A percentile compares a stretch with the other conserved stretches of the same genome.
Evolutionary conservation across 495 filamentous ascomycete species (phyloP).

Genomic region (Immersiella caudata): DNA sequence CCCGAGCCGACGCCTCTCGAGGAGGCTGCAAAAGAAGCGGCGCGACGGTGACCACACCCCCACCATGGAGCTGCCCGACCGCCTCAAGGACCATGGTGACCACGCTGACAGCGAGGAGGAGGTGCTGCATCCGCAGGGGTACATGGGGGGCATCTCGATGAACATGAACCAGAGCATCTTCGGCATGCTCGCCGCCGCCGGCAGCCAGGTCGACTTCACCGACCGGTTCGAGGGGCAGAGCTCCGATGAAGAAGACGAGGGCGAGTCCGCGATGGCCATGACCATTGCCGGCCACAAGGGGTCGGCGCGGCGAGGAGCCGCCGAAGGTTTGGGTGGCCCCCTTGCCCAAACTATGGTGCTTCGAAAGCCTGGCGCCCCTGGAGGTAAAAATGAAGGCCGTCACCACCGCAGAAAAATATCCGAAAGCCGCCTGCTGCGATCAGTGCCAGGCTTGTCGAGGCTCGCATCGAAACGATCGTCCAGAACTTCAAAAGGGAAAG

Average conservation of each 20-base stretch:
- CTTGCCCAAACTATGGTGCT: constrained; percentile 45
- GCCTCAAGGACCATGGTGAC: constrained; percentile 73
- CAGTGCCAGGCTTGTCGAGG: constrained; percentile 55
- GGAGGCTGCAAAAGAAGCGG: constrained; percentile 63
- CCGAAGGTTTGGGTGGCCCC: constrained; percentile 23
- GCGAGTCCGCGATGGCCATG: constrained; percentile 35
- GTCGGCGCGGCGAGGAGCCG: constrained; percentile 19
- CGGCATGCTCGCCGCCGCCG: constrained; percentile 89
- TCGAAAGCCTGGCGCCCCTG: constrained; percentile 27
- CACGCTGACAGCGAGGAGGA: constrained; percentile 62
- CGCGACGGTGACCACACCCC: constrained; percentile 55
- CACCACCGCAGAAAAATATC: constrained; percentile 64
- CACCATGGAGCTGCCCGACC: constrained; percentile 76
- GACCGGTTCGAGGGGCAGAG: constrained; percentile 77
- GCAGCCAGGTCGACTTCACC: constrained; percentile 76
- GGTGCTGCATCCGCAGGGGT: constrained; percentile 65
- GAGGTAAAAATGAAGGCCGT: constrained; percentile 37
- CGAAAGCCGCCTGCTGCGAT: constrained; percentile 62
- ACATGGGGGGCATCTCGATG: constrained; percentile 53
- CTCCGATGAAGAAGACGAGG: constrained; percentile 69
- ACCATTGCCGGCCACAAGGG: constrained; percentile 31
- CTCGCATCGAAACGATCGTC: constrained; percentile 37
- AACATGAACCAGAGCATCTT: constrained; percentile 96
- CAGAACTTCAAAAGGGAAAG: constrained; percentile 39
- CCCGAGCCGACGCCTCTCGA: constrained; percentile 38